Percentiles rank a stretch among this genome's conserved stretches.
Conservation (phyloP, 148 eudicot genomes). For the Polygonum aviculare region DNA sequence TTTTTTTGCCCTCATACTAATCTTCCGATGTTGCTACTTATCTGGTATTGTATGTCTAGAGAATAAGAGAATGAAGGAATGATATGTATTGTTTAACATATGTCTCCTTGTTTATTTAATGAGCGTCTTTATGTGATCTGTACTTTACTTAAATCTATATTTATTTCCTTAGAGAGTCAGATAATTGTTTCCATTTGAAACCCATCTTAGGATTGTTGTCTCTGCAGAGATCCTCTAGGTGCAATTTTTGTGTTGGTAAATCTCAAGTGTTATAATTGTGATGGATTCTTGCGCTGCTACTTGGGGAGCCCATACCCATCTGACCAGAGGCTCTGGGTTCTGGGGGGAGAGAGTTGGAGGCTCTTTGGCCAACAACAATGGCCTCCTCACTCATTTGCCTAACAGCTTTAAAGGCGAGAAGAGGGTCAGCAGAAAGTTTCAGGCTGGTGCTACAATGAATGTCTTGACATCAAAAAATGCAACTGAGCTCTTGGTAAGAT, state of each 20-base stretch:
- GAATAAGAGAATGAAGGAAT: not conserved
- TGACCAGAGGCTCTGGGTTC: constrained; percentile 40
- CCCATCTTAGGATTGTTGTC: constrained; percentile 10
- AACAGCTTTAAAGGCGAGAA: constrained; percentile 26
- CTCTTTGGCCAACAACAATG: constrained; percentile 27
- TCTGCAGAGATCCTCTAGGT: not conserved
- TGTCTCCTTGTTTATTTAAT: constrained; percentile 4
- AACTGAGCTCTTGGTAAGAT: constrained; percentile 49
- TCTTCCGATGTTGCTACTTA: not conserved
- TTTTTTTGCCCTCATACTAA: not conserved
- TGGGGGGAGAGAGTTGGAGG: constrained; percentile 53
- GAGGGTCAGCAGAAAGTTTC: constrained; percentile 25
- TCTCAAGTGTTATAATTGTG: not conserved
- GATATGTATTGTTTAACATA: not conserved
- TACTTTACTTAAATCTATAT: constrained; percentile 10
- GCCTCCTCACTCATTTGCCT: constrained; percentile 12
- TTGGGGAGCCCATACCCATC: constrained; percentile 36
- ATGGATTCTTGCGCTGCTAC: constrained; percentile 71
- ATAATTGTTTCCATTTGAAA: constrained; percentile 13
- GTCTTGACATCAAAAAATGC: constrained; percentile 50
- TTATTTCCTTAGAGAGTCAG: constrained; percentile 15
- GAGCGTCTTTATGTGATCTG: constrained; percentile 17
- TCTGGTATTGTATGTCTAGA: not conserved
- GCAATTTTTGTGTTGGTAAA: constrained; percentile 9
- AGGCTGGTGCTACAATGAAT: constrained; percentile 47